Evolutionary conservation across 2,329 filamentous ascomycete genomes (phyloP), one percentile per base, ranked within the genome.

Genomic region (Aspergillus vadensis): DNA sequence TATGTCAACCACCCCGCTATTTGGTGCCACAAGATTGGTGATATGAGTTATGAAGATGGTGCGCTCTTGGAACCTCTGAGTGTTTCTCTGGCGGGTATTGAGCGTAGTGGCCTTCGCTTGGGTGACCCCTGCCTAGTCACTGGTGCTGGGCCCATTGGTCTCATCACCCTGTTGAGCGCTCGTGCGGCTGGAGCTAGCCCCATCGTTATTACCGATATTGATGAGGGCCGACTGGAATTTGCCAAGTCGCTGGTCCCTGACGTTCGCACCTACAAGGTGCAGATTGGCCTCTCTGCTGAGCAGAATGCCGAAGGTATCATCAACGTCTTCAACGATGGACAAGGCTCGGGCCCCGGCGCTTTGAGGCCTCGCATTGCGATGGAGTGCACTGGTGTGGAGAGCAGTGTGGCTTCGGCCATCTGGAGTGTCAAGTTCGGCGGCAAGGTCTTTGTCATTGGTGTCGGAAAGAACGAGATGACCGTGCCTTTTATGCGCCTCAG

Each of bases 341-440:
- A 73, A 30, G 73, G 71, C 17, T 68, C 69, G 53, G 69, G 69
- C 4, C 64, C 69, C 2, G 70, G 73, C 36, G 91, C 90, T 25
- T 81, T 94, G 67, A 91, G 96, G 79, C 92, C 94, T 0, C 85
- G 88, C 17, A 81, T 97, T 56, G 88, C 88, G 12, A 85, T 98
- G 78, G 94, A 98, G 79, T 98, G 94, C 82, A 98, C 95, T 0
- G 95, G 95, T 54, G 92, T 97, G 15, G 93, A 97, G 82, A 91
- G 88, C 79, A 93, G 89, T 76, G 90, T 98, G 71, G 86, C 87
- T 5, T 84, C 91, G 27, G 92, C 92, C 56, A 94, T 97, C 74
- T 95, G 93, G 85, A 88, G 91, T 9, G 86, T 90, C 75, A 96
- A 94, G 80, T 98, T 98, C 72, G 95, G 94, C 66, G 94, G 95